phyloP scores from a whole-genome alignment of 2,329 filamentous ascomycete genomes.

The Botrytis elliptica region DNA sequence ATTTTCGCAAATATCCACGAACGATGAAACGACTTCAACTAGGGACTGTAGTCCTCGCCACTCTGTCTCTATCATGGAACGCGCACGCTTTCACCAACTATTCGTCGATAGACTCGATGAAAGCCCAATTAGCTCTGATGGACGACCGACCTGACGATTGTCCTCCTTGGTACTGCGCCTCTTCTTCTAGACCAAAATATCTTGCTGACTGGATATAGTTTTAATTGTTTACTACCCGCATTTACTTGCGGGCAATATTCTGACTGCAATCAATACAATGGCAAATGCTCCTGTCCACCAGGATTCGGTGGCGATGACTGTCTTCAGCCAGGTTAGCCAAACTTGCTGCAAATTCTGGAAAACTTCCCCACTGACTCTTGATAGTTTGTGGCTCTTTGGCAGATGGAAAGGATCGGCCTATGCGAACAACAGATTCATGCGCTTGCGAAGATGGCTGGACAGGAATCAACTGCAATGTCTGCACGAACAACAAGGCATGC shows the following conservation, averaged over 20 bases:
- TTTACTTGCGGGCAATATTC: slow-evolving; percentile 91
- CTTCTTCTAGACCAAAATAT: not conserved
- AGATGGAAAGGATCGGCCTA: slow-evolving; percentile 74
- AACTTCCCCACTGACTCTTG: slow-evolving; percentile 24
- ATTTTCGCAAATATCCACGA: slow-evolving; percentile 8
- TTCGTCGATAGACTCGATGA: slow-evolving; percentile 59
- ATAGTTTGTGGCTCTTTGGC: slow-evolving; percentile 82
- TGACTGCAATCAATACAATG: slow-evolving; percentile 82
- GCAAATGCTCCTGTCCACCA: slow-evolving; percentile 87
- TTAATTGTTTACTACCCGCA: slow-evolving; percentile 94
- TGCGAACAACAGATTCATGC: slow-evolving; percentile 70
- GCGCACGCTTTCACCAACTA: slow-evolving; percentile 52
- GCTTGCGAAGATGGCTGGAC: slow-evolving; percentile 91
- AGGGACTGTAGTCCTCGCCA: slow-evolving; percentile 31
- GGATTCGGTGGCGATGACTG: slow-evolving; percentile 96
- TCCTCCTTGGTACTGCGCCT: slow-evolving; percentile 65
- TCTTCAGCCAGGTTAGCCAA: slow-evolving; percentile 66
- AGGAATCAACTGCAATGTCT: slow-evolving; percentile 98
- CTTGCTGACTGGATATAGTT: slow-evolving; percentile 53
- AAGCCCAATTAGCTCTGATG: slow-evolving; percentile 67
- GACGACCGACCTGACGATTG: slow-evolving; percentile 73
- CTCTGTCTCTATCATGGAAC: slow-evolving; percentile 45
- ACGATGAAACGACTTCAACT: slow-evolving; percentile 33
- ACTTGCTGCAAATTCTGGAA: not conserved
- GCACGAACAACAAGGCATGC: slow-evolving; percentile 78